phyloP scores from a whole-genome alignment of 805 yeast genomes.

The Pichia rugopelliculosa region DNA sequence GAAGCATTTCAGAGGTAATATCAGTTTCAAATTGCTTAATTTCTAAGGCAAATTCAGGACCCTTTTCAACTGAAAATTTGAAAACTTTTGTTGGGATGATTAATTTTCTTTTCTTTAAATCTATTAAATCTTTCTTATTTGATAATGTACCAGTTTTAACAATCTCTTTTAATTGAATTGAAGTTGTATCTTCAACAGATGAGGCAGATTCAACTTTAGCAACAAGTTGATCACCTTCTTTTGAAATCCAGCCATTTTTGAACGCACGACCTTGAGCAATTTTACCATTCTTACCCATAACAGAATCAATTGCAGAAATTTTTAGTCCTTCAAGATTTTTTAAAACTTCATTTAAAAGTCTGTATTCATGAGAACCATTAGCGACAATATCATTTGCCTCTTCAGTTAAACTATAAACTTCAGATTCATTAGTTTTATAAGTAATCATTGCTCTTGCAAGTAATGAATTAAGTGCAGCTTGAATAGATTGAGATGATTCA shows the following conservation, averaged over 20 bases:
- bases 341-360: constrained; percentile 68
- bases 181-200: constrained; percentile 61
- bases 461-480: constrained; percentile 81
- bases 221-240: constrained; percentile 75
- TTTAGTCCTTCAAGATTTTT: constrained; percentile 72
- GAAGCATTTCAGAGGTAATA: constrained; percentile 87
- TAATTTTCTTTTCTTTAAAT: constrained; percentile 91
- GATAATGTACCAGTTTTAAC: constrained; percentile 45
- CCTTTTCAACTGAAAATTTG: constrained; percentile 72
- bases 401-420: constrained; percentile 62
- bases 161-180: constrained; percentile 53
- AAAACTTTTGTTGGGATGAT: constrained; percentile 61
- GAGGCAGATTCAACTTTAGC: constrained; percentile 42
- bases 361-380: constrained; percentile 85
- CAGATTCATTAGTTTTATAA: constrained; percentile 66
- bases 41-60: constrained; percentile 74
- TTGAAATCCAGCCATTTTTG: constrained; percentile 92
- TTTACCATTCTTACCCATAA: constrained; percentile 77
- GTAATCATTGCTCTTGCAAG: constrained; percentile 76
- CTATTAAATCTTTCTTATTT: constrained; percentile 61
- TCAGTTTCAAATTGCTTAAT: constrained; percentile 85
- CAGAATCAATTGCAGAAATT: constrained; percentile 63
- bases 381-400: constrained; percentile 77
- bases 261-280: constrained; percentile 97
- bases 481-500: constrained; percentile 55